These are phyloP conservation scores for Diospyros lotus DNA, from an alignment of 148 eudicot genomes.

Conservation along the genomic window DNA sequence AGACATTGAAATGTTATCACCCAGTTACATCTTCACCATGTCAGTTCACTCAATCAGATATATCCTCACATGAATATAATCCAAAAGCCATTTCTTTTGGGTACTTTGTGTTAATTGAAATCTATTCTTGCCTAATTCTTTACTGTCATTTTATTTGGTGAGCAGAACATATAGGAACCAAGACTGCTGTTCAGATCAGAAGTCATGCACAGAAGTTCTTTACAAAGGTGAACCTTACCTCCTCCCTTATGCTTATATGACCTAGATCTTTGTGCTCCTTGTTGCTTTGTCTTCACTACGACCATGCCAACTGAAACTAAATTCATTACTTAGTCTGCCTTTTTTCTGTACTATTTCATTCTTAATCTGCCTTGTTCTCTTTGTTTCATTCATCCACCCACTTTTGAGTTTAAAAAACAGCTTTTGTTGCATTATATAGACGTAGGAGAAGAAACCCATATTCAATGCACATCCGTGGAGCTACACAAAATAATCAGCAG, in stretches of 20 bases:
- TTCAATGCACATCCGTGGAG: too few relatives aligned
- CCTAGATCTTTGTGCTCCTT: conserved; percentile 3
- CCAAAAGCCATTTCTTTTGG: conserved; percentile 7
- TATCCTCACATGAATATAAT: conserved; percentile 11
- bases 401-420: too few relatives aligned
- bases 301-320: not conserved
- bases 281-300: not conserved
- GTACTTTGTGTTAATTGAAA: conserved; percentile 40
- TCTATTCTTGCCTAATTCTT: conserved; percentile 24
- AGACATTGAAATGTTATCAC: not conserved
- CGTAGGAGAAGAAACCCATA: too few relatives aligned
- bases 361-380: too few relatives aligned
- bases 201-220: conserved; percentile 99
- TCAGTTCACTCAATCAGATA: conserved; percentile 3
- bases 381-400: too few relatives aligned
- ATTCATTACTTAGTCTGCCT: not conserved
- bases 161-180: conserved; percentile 94
- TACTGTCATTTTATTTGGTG: conserved; percentile 24
- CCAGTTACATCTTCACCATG: not conserved
- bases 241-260: conserved; percentile 24
- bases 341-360: not conserved
- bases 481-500: too few relatives aligned
- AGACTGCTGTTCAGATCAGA: conserved; percentile 99
- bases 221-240: conserved; percentile 80
- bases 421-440: too few relatives aligned